Conservation (phyloP, 495 filamentous ascomycete genomes). For the Hypoxylon perforatum region DNA sequence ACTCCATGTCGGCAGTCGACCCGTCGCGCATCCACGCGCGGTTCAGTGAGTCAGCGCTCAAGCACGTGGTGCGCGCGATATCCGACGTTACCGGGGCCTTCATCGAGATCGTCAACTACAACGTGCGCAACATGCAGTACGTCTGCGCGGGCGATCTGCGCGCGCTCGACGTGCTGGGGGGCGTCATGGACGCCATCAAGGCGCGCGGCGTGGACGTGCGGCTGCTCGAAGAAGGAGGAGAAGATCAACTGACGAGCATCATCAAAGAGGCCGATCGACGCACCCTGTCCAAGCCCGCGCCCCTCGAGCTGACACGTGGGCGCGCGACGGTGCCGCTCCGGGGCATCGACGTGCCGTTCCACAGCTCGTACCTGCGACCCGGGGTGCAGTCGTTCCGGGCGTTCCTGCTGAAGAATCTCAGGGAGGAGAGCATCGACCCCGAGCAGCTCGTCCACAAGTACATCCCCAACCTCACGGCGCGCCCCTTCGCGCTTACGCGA, state of each 20-base stretch:
- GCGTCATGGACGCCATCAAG: constrained; percentile 84
- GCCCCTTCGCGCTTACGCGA: constrained; percentile 84
- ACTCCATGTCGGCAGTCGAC: constrained; percentile 91
- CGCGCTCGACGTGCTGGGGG: constrained; percentile 82
- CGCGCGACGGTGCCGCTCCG: constrained; percentile 89
- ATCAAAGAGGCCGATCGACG: constrained; percentile 81
- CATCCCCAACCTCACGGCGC: constrained; percentile 90
- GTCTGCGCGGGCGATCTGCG: constrained; percentile 90
- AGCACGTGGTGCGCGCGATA: constrained; percentile 86
- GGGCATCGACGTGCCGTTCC: constrained; percentile 93
- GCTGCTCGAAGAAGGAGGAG: constrained; percentile 75
- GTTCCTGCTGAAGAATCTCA: constrained; percentile 92
- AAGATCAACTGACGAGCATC: constrained; percentile 51
- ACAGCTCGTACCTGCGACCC: constrained; percentile 88
- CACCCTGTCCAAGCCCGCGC: constrained; percentile 79
- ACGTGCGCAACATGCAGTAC: constrained; percentile 91
- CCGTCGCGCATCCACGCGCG: constrained; percentile 85
- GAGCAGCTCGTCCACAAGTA: constrained; percentile 89
- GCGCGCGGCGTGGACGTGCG: constrained; percentile 74
- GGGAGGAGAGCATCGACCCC: constrained; percentile 87
- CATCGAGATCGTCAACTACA: constrained; percentile 92
- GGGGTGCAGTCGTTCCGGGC: constrained; percentile 91
- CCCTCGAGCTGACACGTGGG: constrained; percentile 81
- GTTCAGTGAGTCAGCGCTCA: constrained; percentile 89
- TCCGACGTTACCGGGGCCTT: constrained; percentile 81